Percentiles rank a stretch among this genome's conserved stretches.
These are phyloP conservation scores for Tanacetum coccineum DNA, from an alignment of 129 eudicot genomes.

Conservation along the genomic window DNA sequence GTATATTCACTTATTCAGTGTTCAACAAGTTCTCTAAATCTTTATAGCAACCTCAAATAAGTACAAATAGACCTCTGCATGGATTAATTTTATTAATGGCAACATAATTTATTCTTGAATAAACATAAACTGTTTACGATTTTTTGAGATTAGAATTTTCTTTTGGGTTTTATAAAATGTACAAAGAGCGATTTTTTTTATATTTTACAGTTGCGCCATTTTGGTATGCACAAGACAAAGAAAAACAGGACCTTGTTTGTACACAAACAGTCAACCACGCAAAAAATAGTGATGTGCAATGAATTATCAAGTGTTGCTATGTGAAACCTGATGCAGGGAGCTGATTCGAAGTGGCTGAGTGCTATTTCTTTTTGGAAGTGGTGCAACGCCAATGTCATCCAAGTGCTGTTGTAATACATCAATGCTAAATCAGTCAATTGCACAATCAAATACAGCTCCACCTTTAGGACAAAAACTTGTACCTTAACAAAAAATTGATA, in stretches of 20 bases:
- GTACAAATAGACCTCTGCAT: not conserved
- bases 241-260: too few species aligned
- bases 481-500: conserved; percentile 93
- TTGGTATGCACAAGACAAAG: not conserved
- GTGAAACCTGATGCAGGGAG: conserved; percentile 83
- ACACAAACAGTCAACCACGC: too few species aligned
- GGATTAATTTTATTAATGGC: not conserved
- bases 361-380: conserved; percentile 72
- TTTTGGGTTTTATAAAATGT: not conserved
- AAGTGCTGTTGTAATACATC: conserved; percentile 53
- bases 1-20: too few species aligned
- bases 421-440: conserved; percentile 2
- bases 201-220: conserved; percentile 3
- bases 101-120: not conserved
- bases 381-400: conserved; percentile 69
- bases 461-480: not conserved
- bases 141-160: not conserved
- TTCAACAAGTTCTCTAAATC: too few species aligned
- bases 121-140: not conserved
- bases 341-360: conserved; percentile 84
- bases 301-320: too few species aligned
- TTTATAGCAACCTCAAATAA: not conserved
- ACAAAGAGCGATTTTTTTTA: not conserved
- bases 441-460: not conserved
- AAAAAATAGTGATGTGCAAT: too few species aligned